Evolutionary conservation across 805 yeast genomes (phyloP), one percentile per base, ranked within the genome.

Genomic region (Candida lessepsii): DNA sequence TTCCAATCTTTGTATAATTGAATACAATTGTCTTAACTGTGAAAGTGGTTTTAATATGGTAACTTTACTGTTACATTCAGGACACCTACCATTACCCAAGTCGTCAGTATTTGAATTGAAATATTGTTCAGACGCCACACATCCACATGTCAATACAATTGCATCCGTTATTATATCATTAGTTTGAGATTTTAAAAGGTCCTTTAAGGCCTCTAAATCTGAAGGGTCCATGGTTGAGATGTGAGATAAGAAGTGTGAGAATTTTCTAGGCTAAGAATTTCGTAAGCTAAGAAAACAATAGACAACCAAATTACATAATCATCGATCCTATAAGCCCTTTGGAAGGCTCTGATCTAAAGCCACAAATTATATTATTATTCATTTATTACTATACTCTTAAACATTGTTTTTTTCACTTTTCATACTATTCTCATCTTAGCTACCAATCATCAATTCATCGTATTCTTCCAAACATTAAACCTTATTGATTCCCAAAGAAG

Each of bases 141-240:
- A 69, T 2, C 73, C 73, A 48, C 74, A 69, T 3, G 60, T 51
- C n/a, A 69, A 55, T 10, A 67, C 60, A 11, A 63, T 53, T 4
- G 65, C 57, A 46, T 69, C 74, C 2, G 53, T 19, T 5, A 60
- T 58, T 2, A 60, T 21, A 1, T 35, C 37, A n/a, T 30, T 29
- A 2, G 48, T 42, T 6, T 32, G 4, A 6, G 13, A n/a, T 32
- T 13, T 32, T 18, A 32, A 13, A 13, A 32, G 35, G 13, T 20
- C 8, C 19, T 14, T 42, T 33, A 14, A 11, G 4, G 16, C 36
- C 30, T 13, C 38, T 43, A 29, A 4, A 32, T 32, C 27, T 20
- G 23, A 28, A 28, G 39, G 27, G 29, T 27, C 29, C 29, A 32
- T 32, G 11, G 9, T 9, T 7, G 21, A 14, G 39, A 27, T 10